Conservation (phyloP, 192 early-diverging fungal genomes). For the Geosiphon pyriformis region DNA sequence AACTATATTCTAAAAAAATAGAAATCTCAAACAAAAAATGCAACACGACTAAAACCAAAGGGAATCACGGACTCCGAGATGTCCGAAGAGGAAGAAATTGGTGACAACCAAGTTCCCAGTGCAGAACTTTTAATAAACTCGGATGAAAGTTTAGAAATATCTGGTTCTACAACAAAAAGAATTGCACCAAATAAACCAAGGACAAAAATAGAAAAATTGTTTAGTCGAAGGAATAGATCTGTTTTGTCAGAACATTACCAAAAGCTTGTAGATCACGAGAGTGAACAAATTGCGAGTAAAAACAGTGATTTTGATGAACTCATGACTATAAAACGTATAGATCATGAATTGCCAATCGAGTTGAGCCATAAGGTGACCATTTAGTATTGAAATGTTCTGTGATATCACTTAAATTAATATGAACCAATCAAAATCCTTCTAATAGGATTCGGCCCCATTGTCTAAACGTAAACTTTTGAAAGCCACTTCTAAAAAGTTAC, state of each 20-base stretch:
- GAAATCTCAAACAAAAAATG: slow-evolving; percentile 65
- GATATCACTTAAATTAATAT: no score
- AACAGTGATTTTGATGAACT: slow-evolving; percentile 74
- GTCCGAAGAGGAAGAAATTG: slow-evolving; percentile 36
- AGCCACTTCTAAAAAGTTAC: slow-evolving; percentile 9
- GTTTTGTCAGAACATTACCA: slow-evolving; percentile 89
- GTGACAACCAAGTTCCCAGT: slow-evolving; percentile 29
- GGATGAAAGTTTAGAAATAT: slow-evolving; percentile 36
- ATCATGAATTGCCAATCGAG: slow-evolving; percentile 69
- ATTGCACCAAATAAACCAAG: slow-evolving; percentile 41
- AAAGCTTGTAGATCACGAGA: slow-evolving; percentile 68
- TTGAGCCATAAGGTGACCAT: slow-evolving; percentile 46
- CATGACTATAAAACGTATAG: slow-evolving; percentile 73
- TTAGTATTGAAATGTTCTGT: slow-evolving; percentile 29
- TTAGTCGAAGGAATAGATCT: slow-evolving; percentile 85
- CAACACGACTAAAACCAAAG: slow-evolving; percentile 50
- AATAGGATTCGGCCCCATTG: neutral
- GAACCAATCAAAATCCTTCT: no score
- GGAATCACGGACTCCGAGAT: slow-evolving; percentile 26
- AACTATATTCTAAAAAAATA: slow-evolving; percentile 9
- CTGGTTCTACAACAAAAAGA: no score
- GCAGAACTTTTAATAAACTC: slow-evolving; percentile 26
- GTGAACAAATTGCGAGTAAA: slow-evolving; percentile 30
- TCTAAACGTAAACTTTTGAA: slow-evolving; percentile 16
- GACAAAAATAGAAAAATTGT: slow-evolving; percentile 90